Percentiles rank a stretch among this genome's conserved stretches.
These are phyloP conservation scores for Penicillium longicatenatum DNA, from an alignment of 495 filamentous ascomycete genomes.

Conservation along the genomic window DNA sequence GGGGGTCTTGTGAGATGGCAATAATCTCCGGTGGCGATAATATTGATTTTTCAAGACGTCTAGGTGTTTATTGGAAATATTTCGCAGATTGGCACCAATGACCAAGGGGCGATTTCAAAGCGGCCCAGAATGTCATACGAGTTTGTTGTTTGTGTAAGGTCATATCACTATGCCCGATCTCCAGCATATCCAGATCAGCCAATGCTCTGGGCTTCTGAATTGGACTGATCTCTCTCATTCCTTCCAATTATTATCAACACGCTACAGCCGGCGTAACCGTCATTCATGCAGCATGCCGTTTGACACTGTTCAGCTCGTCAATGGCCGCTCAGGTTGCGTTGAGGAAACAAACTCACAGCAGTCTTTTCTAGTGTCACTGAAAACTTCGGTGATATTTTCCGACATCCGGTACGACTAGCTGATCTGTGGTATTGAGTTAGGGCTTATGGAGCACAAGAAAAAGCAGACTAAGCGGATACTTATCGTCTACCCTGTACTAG, in stretches of 20 bases:
- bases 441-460: not conserved
- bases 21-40: too few relatives aligned
- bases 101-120: not conserved
- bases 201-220: not conserved
- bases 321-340: not conserved
- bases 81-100: not conserved
- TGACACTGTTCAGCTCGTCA: not conserved
- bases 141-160: not conserved
- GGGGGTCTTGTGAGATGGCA: not conserved
- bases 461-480: not conserved
- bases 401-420: not conserved
- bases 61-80: not conserved
- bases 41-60: not conserved
- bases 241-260: not conserved
- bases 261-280: not conserved
- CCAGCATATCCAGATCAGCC: not conserved
- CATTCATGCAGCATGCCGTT: not conserved
- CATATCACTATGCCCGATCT: not conserved
- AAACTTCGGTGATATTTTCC: not conserved
- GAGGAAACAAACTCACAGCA: not conserved
- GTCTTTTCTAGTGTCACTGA: not conserved
- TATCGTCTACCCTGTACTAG: not conserved
- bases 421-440: not conserved
- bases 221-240: not conserved
- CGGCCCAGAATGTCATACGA: not conserved